A percentile compares a stretch with the other conserved stretches of the same genome.
phyloP scores from a whole-genome alignment of 2,329 filamentous ascomycete species.

The Paraconiothyrium sp. region DNA sequence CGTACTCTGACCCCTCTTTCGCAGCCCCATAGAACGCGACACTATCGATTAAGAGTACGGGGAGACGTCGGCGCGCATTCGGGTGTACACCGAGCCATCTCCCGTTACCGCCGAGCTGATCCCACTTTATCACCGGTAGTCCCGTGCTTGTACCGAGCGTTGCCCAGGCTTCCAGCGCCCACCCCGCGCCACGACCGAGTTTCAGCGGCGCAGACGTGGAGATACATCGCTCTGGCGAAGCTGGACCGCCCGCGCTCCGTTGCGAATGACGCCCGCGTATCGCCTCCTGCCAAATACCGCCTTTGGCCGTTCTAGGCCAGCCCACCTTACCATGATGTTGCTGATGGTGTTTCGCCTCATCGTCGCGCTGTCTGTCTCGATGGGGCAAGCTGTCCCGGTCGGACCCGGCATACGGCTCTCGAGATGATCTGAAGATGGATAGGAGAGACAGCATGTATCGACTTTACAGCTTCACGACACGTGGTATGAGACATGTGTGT shows the following conservation, averaged over 20 bases:
- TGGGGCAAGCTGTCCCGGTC: slow-evolving; percentile 22
- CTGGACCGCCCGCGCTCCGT: slow-evolving; percentile 33
- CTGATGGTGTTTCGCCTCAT: background rate
- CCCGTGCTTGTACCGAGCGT: slow-evolving; percentile 22
- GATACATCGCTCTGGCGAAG: slow-evolving; percentile 41
- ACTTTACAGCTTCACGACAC: background rate
- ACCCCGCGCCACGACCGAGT: slow-evolving; percentile 26
- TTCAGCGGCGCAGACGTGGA: slow-evolving; percentile 30
- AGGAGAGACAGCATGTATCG: background rate
- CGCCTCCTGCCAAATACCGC: slow-evolving; percentile 13
- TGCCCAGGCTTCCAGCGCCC: slow-evolving; percentile 20
- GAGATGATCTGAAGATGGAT: background rate
- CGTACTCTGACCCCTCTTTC: slow-evolving; percentile 1
- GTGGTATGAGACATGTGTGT: background rate
- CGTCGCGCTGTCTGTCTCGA: slow-evolving; percentile 19
- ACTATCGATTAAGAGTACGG: background rate
- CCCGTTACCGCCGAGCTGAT: slow-evolving; percentile 22
- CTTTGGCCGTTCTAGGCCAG: slow-evolving; percentile 27
- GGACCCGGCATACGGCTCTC: background rate
- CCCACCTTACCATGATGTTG: slow-evolving; percentile 13
- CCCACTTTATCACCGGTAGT: slow-evolving; percentile 20
- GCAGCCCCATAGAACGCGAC: background rate
- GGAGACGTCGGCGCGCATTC: background rate
- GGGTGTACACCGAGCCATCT: slow-evolving; percentile 11
- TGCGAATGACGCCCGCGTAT: slow-evolving; percentile 17